These are phyloP conservation scores for Colletotrichum simmondsii DNA, from an alignment of 2,329 filamentous ascomycete species.

Conservation along the genomic window DNA sequence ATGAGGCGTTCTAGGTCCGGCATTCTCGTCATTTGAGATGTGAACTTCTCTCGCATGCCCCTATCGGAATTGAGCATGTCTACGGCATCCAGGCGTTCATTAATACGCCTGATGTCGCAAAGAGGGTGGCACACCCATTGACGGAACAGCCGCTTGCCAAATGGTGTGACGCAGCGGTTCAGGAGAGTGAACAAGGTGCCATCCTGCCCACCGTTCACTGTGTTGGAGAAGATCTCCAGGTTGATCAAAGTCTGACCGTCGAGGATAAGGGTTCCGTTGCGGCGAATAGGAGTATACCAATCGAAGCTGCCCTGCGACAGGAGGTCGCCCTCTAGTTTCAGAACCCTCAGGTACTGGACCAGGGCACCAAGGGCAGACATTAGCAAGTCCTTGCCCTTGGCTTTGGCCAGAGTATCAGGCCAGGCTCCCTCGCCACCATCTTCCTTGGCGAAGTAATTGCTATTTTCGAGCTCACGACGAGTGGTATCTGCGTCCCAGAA, in stretches of 20 bases:
- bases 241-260: slow-evolving; percentile 98
- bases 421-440: slow-evolving; percentile 68
- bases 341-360: slow-evolving; percentile 83
- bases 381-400: slow-evolving; percentile 80
- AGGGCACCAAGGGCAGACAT: slow-evolving; percentile 94
- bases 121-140: slow-evolving; percentile 98
- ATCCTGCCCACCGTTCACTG: slow-evolving; percentile 83
- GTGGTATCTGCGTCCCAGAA: slow-evolving; percentile 91
- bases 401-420: slow-evolving; percentile 79
- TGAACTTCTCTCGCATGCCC: slow-evolving; percentile 85
- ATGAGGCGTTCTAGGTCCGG: slow-evolving; percentile 95
- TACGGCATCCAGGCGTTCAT: slow-evolving; percentile 92
- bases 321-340: slow-evolving; percentile 90
- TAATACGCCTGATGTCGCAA: slow-evolving; percentile 87
- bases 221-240: slow-evolving; percentile 96
- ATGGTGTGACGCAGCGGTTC: slow-evolving; percentile 95
- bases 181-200: slow-evolving; percentile 92
- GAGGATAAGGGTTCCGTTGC: slow-evolving; percentile 90
- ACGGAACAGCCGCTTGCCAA: slow-evolving; percentile 94
- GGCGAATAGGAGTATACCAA: slow-evolving; percentile 90
- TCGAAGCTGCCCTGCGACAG: slow-evolving; percentile 92
- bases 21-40: slow-evolving; percentile 87
- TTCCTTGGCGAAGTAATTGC: slow-evolving; percentile 79
- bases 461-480: slow-evolving; percentile 81
- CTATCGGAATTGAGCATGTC: slow-evolving; percentile 90